These are phyloP conservation scores for Psilocybe azurescens DNA, from an alignment of 768 basidiomycete genomes.

Conservation along the genomic window DNA sequence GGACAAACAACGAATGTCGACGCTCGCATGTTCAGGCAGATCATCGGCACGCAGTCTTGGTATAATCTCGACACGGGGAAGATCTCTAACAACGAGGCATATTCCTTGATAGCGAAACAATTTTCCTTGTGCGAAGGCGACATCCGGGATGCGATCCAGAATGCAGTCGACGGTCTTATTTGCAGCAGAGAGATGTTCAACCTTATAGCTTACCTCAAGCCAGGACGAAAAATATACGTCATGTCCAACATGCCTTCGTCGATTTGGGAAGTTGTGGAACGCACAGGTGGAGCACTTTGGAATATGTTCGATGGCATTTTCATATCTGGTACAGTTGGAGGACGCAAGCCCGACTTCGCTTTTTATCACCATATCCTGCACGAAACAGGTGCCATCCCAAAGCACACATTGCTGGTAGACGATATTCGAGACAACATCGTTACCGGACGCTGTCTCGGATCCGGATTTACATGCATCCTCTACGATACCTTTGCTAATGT, in stretches of 20 bases:
- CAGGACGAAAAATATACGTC: slow-evolving; percentile 37
- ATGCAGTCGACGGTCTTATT: slow-evolving; percentile 39
- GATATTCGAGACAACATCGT: slow-evolving; percentile 48
- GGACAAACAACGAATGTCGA: neutral
- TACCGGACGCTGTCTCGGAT: slow-evolving; percentile 45
- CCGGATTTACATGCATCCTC: slow-evolving; percentile 44
- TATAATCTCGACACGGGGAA: slow-evolving; percentile 41
- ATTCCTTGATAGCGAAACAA: slow-evolving; percentile 30
- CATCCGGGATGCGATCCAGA: slow-evolving; percentile 37
- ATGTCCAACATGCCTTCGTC: slow-evolving; percentile 46
- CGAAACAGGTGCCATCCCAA: slow-evolving; percentile 39
- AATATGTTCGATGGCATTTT: slow-evolving; percentile 44
- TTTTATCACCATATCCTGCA: slow-evolving; percentile 43
- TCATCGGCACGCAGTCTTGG: slow-evolving; percentile 26
- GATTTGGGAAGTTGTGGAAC: slow-evolving; percentile 32
- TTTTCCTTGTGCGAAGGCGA: slow-evolving; percentile 31
- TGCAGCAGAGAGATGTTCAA: slow-evolving; percentile 33
- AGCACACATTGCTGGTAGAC: slow-evolving; percentile 45
- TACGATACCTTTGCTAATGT: slow-evolving; percentile 34
- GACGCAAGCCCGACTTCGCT: slow-evolving; percentile 47
- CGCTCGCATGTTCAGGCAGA: neutral
- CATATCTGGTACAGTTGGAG: slow-evolving; percentile 40
- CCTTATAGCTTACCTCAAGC: slow-evolving; percentile 40
- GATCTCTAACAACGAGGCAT: slow-evolving; percentile 35
- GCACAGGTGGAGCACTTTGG: slow-evolving; percentile 21